Conservation (phyloP, 2,329 filamentous ascomycete genomes). For the Botrytis galanthina region DNA sequence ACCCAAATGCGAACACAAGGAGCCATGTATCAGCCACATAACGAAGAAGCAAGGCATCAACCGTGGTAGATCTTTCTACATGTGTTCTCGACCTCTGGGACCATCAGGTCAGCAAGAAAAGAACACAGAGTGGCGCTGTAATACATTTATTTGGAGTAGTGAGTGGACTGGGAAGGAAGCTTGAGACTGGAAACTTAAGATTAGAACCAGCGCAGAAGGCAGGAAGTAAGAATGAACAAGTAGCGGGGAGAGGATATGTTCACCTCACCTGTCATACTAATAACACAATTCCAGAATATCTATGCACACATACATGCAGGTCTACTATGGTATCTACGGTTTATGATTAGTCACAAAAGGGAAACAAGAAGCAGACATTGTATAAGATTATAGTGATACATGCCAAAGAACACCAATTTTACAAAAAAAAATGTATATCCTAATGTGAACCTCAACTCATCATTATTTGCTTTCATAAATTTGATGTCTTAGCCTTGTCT, state of each 20-base stretch:
- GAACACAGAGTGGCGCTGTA: conserved; percentile 82
- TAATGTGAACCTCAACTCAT: neutral
- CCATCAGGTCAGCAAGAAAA: conserved; percentile 82
- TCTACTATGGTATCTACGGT: neutral
- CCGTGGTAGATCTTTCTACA: conserved; percentile 65
- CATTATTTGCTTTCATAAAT: neutral
- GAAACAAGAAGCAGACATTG: neutral
- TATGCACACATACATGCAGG: neutral
- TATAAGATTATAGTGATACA: neutral
- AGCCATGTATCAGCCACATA: conserved; percentile 77
- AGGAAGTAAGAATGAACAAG: neutral
- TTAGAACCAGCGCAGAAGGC: neutral
- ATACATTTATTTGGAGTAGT: conserved; percentile 65
- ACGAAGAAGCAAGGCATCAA: conserved; percentile 92
- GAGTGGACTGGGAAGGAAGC: conserved; percentile 30
- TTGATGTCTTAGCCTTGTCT: neutral
- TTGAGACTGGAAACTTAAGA: neutral
- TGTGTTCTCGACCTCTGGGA: conserved; percentile 70
- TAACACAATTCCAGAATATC: neutral
- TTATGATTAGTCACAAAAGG: neutral
- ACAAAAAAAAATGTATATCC: neutral
- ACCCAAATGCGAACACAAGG: conserved; percentile 83
- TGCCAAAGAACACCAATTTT: neutral
- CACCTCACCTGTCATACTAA: neutral
- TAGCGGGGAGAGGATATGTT: neutral